Evolutionary conservation across 805 yeast species (phyloP), one percentile per base, ranked within the genome.

Genomic region (Dipodascus albidus): DNA sequence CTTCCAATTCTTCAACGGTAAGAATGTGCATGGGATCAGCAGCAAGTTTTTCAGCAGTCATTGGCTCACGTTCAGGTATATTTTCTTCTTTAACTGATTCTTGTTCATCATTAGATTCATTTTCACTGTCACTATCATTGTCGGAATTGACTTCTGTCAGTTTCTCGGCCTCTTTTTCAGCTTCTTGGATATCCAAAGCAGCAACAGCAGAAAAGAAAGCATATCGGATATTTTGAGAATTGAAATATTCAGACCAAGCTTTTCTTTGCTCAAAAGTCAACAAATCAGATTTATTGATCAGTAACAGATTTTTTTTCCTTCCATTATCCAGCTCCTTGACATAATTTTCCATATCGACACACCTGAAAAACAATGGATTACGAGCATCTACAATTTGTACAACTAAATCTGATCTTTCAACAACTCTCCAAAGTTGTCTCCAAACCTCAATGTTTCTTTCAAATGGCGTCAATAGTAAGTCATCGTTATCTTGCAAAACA

Each of bases 381-480:
- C 99, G 79, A 11, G 97, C 98, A 72, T 93, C 99, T 24, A 93
- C 98, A 72, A 93, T 93, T 67, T 93, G 99, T 3, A 93, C 97
- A 42, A 93, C 81, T 62, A 93, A 75, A 68, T 91, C 96, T 22
- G 93, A 87, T 65, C 98, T 80, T 69, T 93, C 99, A 22, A 89
- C 86, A 48, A 93, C 99, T 71, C 99, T 80, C 99, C 99, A 93
- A 59, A 93, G 74, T 70, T 93, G 99, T 66, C 93, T 82, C 99
- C 99, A 93, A 55, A 93, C 97, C 74, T 91, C 96, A 58, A 93
- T 74, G 67, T 93, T 93, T 73, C 99, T 81, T 73, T 93, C 99
- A 65, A 91, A 93, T 2, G 99, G 99, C 0, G 99, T 93, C 66
- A 93, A 76, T 55, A 90, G 73, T 62, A 93, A 74, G 67, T 91